Evolutionary conservation across 2,329 filamentous ascomycete species (phyloP), one percentile per base, ranked within the genome.

Genomic region (Stagonosporopsis cucurbitacearum): DNA sequence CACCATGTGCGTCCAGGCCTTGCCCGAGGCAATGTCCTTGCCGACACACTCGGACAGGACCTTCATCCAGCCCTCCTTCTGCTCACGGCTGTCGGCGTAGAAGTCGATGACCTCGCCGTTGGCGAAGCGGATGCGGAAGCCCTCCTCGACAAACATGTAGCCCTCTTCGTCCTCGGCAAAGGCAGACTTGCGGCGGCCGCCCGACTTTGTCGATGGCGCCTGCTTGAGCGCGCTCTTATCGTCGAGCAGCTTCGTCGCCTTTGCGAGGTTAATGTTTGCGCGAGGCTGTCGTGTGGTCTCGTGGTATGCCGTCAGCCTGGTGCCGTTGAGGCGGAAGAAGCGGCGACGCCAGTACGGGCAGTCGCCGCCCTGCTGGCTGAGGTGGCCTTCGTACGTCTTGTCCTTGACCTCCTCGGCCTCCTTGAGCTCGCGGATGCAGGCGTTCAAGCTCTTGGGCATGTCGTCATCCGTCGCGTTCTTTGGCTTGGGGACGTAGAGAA

Each of bases 401-500:
- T 88, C 83, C 59, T 90, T 85, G 59, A 90, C 84, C 73, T 90
- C 89, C 74, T 96, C 92, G 2, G 94, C 92, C 48, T 94, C 91
- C 77, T 90, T 91, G 78, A 99, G 87, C 79, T 98, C 95, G 17
- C 95, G 86, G 66, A 98, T 90, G 75, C 92, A 96, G 39, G 91
- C 90, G 77, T 95, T 96, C 93, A 99, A 96, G 80, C 93, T 97
- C 87, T 98, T 98, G 50, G 95, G 95, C 92, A 99, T 97, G 65
- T 98, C 94, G 15, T 97, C 93, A 62, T 98, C 95, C 45, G 87
- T 87, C 26, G 88, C 84, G 40, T 89, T 90, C 80, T 91, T 94
- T 4, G 95, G 94, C 67, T 93, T 92, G 0, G 95, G 95, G 1
- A 99, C 92, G 70, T 96, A 99, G 13, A 99, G 82, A 8, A 99